These are phyloP conservation scores for Fusarium vanettenii DNA, from an alignment of 2,329 filamentous ascomycete species.

Conservation along the genomic window DNA sequence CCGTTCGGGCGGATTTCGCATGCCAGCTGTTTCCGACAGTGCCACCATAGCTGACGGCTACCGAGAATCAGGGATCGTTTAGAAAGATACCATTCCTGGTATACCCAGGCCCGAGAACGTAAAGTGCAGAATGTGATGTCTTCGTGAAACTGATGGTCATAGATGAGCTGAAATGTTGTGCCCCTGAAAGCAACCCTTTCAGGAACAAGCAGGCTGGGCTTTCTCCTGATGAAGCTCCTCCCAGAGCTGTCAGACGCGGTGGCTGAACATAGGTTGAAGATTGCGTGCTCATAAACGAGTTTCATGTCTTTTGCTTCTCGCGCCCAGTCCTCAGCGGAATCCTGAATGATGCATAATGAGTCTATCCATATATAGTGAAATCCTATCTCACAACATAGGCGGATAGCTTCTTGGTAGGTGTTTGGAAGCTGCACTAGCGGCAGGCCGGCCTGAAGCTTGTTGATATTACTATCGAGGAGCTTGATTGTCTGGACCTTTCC, in stretches of 20 bases:
- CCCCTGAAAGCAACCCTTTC: background rate
- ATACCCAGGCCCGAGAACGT: background rate
- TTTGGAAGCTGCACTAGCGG: background rate
- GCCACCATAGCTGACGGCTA: background rate
- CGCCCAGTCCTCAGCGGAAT: background rate
- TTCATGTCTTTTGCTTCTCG: background rate
- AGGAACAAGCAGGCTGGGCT: background rate
- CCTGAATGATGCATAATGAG: background rate
- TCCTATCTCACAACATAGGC: background rate
- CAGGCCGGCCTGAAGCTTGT: background rate
- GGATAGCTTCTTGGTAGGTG: background rate
- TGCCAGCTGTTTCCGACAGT: background rate
- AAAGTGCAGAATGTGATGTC: background rate
- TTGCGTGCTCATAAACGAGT: background rate
- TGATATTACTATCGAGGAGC: background rate
- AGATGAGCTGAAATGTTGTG: background rate
- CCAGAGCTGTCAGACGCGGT: background rate
- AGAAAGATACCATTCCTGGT: background rate
- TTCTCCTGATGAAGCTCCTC: background rate
- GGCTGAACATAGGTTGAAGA: background rate
- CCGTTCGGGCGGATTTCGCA: background rate
- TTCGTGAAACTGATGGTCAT: background rate
- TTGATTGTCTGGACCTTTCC: background rate
- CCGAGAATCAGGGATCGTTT: background rate
- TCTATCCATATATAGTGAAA: background rate